These are phyloP conservation scores for Escallonia rubra DNA, from an alignment of 129 eudicot genomes.

Conservation along the genomic window DNA sequence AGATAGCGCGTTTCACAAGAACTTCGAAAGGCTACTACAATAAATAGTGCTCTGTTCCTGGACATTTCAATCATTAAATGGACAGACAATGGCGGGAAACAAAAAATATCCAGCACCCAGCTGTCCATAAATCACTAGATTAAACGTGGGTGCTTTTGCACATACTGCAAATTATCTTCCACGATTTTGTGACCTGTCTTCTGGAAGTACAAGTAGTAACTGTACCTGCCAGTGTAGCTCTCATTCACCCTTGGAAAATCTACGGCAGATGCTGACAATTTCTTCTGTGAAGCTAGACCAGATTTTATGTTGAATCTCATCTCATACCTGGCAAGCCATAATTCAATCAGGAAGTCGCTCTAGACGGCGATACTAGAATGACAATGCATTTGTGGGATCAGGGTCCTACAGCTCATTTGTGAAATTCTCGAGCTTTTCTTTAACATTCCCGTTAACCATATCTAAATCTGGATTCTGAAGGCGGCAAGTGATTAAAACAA, in stretches of 20 bases:
- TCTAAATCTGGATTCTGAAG: slow-evolving; percentile 69
- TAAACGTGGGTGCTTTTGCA: too few relatives aligned
- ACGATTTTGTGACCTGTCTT: too few relatives aligned
- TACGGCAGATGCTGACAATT: slow-evolving; percentile 80
- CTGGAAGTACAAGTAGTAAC: too few relatives aligned
- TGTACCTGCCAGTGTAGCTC: slow-evolving; percentile 81
- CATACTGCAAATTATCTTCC: too few relatives aligned
- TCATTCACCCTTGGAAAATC: slow-evolving; percentile 96
- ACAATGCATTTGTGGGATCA: not conserved
- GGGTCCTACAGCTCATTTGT: slow-evolving; percentile 69
- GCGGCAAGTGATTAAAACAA: slow-evolving; percentile 85
- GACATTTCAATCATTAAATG: too few relatives aligned
- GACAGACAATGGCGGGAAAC: too few relatives aligned
- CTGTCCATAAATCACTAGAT: too few relatives aligned
- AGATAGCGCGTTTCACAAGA: too few relatives aligned
- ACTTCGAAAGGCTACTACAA: too few relatives aligned
- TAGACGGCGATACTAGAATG: not conserved
- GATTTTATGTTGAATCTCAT: slow-evolving; percentile 96
- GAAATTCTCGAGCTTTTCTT: slow-evolving; percentile 63
- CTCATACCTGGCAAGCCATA: slow-evolving; percentile 67
- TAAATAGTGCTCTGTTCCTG: not conserved
- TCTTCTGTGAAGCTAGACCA: slow-evolving; percentile 78
- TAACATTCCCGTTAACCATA: slow-evolving; percentile 47
- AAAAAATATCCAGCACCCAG: too few relatives aligned
- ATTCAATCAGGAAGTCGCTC: not conserved